Evolutionary conservation across 306 rosid species (phyloP).

Genomic region (Calophaca sinica): DNA sequence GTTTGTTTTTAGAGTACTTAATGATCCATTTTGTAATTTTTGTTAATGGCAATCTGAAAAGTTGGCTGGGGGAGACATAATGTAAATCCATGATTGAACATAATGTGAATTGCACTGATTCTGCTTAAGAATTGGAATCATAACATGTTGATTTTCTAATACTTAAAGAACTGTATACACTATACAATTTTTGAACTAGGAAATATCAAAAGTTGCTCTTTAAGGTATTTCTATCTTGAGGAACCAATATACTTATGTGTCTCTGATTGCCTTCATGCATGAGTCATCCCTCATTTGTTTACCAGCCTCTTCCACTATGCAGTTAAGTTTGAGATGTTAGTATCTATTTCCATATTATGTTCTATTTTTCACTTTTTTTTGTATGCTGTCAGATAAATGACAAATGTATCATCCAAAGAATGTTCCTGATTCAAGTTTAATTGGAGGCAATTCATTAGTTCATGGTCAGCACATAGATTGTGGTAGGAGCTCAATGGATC

Average conservation of each 20-base stretch:
- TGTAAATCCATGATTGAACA: conserved; percentile 8
- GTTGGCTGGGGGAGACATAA: conserved; percentile 10
- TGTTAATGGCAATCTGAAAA: background rate
- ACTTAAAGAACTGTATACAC: conserved; percentile 14
- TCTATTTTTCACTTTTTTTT: conserved; percentile 33
- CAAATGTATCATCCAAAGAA: conserved; percentile 70
- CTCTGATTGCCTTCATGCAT: background rate
- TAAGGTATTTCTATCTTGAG: conserved; percentile 19
- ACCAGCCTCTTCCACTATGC: conserved; percentile 13
- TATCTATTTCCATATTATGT: conserved; percentile 41
- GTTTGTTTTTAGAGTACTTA: conserved; percentile 16
- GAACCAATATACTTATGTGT: background rate
- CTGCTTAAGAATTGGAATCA: conserved; percentile 23
- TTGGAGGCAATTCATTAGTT: conserved; percentile 59
- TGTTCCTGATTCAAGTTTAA: conserved; percentile 62
- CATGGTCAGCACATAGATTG: conserved; percentile 66
- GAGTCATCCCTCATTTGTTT: conserved; percentile 22
- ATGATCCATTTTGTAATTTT: conserved; percentile 5
- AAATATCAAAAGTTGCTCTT: conserved; percentile 19
- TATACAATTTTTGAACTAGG: conserved; percentile 7
- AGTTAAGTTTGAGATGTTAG: conserved; percentile 32
- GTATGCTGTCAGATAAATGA: conserved; percentile 61
- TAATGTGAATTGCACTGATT: conserved; percentile 24
- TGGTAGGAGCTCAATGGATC: conserved; percentile 72
- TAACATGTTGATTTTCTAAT: conserved; percentile 19